These are phyloP conservation scores for Durusdinium trenchii DNA, from an alignment of 73 alveolate genomes.

Conservation along the genomic window DNA sequence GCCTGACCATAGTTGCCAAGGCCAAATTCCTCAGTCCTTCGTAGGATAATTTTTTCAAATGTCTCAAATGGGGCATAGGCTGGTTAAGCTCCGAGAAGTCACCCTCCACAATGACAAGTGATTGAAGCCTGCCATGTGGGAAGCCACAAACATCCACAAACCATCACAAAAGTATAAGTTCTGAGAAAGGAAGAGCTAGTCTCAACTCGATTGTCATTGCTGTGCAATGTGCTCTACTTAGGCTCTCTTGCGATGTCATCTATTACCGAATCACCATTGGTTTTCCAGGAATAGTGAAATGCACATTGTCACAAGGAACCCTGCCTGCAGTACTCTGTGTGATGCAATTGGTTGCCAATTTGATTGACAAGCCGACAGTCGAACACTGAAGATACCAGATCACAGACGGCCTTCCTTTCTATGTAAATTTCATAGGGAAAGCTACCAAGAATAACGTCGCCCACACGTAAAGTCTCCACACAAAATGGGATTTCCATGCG, in stretches of 20 bases:
- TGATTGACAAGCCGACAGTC: constrained; percentile 35
- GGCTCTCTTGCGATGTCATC: no score
- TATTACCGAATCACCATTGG: no score
- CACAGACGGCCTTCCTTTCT: constrained; percentile 51
- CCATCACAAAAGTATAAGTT: no score
- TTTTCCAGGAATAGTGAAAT: no score
- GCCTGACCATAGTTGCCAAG: constrained; percentile 39
- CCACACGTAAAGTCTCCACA: constrained; percentile 45
- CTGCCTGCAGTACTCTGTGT: constrained; percentile 25
- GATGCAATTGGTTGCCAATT: constrained; percentile 41
- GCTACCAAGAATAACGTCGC: constrained; percentile 42
- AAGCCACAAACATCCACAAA: background rate
- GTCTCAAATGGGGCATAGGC: background rate
- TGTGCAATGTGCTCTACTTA: no score
- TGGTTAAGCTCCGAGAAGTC: constrained; percentile 20
- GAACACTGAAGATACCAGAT: background rate
- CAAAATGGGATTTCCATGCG: constrained; percentile 17
- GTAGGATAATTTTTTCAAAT: background rate
- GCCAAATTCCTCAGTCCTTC: constrained; percentile 8
- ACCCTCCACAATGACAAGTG: constrained; percentile 56
- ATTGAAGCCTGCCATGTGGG: background rate
- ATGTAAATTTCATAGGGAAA: background rate
- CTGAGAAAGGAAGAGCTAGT: no score
- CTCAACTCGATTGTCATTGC: no score
- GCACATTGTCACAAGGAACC: no score